Base-by-base conservation (phyloP, 257 asterid species). In the Capsicum pubescens region DNA sequence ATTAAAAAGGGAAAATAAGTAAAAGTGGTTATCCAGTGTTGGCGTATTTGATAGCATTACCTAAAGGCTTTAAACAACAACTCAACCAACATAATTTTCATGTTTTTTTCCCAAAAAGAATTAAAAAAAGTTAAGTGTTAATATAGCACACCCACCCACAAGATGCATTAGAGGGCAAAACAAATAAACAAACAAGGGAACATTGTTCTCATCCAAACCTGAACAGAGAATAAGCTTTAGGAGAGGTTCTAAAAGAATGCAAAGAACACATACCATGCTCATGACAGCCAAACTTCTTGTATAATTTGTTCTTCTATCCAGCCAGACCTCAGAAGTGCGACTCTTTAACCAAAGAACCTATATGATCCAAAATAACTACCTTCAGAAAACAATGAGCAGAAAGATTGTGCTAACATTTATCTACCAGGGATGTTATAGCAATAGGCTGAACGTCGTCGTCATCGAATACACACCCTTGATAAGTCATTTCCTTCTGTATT, bases 311-410 rank as follows among this genome's bases (percentile, higher is more conserved):
- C 99, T 95, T 88, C 99, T 93, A 87, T 91, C 97, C 88, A 97
- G 87, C 99, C 99, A 97, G 81, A 97, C 94, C 89, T 97, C 99
- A 48, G 99, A 95, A 82, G 99, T 97, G 88, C 98, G 99, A 85
- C 99, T 97, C 90, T 97, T 97, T 87, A 97, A 92, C 99, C 99
- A 97, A 76, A 97, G 97, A 64, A 97, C 97, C 99, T 97, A 52
- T 81, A 63, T 14, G 84, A 82, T 56, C 66, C 50, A 8, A 67
- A 67, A 54, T n/a, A 46, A 86, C 77, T 83, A 85, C 83, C 69
- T 60, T 83, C 55, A 82, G 50, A 84, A 60, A 87, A 81, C 21
- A 58, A 32, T 15, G 35, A 11, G n/a, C 82, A 79, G 57, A 52
- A 61, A 57, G 10, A 82, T 84, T 85, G 84, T 85, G 74, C 86